Evolutionary conservation across 495 filamentous ascomycete genomes (phyloP).

Genomic region (Penicillium coprophilum): DNA sequence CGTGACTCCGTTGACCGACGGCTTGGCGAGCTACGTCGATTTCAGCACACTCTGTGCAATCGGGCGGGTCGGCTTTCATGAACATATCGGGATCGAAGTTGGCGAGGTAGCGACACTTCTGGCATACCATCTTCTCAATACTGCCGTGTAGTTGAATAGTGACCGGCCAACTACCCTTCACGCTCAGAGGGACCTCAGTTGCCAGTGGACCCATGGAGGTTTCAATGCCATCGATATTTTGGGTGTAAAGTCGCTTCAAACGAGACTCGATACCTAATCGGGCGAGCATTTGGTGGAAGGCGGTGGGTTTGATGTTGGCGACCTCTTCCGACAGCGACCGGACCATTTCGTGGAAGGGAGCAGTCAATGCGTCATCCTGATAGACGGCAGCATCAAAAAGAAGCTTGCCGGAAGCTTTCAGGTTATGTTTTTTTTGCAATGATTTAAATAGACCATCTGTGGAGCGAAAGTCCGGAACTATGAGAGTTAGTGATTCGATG

Average conservation of each 20-base stretch:
- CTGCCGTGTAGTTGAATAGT: constrained; percentile 95
- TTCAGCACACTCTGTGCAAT: constrained; percentile 71
- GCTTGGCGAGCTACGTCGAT: constrained; percentile 73
- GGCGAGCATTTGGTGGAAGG: constrained; percentile 92
- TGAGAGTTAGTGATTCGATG: constrained; percentile 43
- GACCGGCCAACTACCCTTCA: constrained; percentile 87
- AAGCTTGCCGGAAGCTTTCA: constrained; percentile 92
- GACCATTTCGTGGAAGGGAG: constrained; percentile 93
- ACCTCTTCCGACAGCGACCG: constrained; percentile 77
- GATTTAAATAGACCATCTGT: constrained; percentile 82
- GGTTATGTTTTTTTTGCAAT: constrained; percentile 77
- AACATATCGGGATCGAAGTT: constrained; percentile 79
- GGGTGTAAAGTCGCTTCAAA: constrained; percentile 87
- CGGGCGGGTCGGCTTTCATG: constrained; percentile 78
- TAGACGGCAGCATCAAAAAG: constrained; percentile 98
- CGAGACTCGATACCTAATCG: constrained; percentile 85
- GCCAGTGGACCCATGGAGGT: constrained; percentile 76
- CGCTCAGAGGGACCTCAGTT: constrained; percentile 69
- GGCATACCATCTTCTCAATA: constrained; percentile 92
- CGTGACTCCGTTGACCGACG: constrained; percentile 90
- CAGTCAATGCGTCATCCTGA: constrained; percentile 80
- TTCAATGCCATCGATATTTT: constrained; percentile 95
- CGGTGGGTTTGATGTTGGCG: constrained; percentile 73
- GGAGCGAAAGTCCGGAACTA: constrained; percentile 97
- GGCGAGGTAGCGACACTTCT: constrained; percentile 78